Conservation (phyloP, 441 rosid species). For the Pelargonium citronellum region DNA sequence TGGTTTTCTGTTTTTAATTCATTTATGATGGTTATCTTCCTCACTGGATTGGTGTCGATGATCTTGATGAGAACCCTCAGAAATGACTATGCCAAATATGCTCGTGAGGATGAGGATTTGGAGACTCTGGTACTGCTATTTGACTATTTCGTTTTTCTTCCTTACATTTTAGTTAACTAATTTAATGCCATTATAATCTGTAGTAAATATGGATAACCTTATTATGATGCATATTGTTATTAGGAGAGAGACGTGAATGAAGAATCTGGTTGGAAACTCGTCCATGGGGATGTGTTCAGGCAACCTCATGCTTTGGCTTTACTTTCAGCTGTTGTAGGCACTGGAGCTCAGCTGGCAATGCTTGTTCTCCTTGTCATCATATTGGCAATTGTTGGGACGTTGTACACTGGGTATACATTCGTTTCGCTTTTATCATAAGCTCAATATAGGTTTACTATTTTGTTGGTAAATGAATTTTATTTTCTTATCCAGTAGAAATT, state of each 20-base stretch:
- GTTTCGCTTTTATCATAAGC: neutral
- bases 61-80: constrained; percentile 94
- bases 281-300: constrained; percentile 95
- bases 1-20: constrained; percentile 99
- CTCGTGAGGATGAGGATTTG: constrained; percentile 93
- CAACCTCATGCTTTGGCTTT: constrained; percentile 41
- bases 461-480: neutral
- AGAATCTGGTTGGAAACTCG: constrained; percentile 99
- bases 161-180: neutral
- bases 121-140: constrained; percentile 61
- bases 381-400: constrained; percentile 84
- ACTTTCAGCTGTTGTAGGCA: constrained; percentile 91
- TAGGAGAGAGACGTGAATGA: constrained; percentile 96
- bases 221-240: neutral
- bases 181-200: neutral
- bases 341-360: constrained; percentile 89
- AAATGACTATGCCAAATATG: constrained; percentile 95
- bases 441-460: neutral
- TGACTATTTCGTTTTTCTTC: too few species aligned
- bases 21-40: constrained; percentile 98
- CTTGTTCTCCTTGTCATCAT: constrained; percentile 94
- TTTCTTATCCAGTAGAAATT: neutral
- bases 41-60: constrained; percentile 97
- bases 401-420: constrained; percentile 65
- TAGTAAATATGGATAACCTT: neutral